phyloP scores from a whole-genome alignment of 148 eudicot genomes.

The Camellia sinensis region DNA sequence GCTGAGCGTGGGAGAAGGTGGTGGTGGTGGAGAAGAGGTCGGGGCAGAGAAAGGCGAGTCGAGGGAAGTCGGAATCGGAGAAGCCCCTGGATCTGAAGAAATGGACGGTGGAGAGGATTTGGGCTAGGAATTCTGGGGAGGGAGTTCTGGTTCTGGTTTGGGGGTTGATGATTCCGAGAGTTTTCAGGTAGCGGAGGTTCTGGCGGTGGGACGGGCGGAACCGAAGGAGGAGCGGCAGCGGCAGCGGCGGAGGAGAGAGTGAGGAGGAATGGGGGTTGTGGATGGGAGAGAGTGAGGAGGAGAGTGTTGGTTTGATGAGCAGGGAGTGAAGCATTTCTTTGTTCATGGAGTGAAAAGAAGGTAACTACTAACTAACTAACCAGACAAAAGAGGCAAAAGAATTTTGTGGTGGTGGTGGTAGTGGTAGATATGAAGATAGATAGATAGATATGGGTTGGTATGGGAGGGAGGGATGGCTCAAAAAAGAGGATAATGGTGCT shows the following conservation, averaged over 20 bases:
- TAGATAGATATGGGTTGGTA: not conserved
- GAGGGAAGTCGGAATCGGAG: slow-evolving; percentile 38
- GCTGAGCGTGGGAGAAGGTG: slow-evolving; percentile 28
- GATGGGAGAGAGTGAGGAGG: slow-evolving; percentile 6
- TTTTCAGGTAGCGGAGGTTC: slow-evolving; percentile 45
- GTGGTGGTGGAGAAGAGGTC: slow-evolving; percentile 39
- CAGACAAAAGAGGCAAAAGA: too few relatives aligned
- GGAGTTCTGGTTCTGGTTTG: slow-evolving; percentile 32
- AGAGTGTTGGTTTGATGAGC: not conserved
- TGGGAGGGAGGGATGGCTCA: too few relatives aligned
- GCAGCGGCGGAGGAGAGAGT: not conserved
- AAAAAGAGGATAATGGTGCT: too few relatives aligned
- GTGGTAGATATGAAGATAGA: not conserved
- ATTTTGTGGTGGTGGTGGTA: not conserved
- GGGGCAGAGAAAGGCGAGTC: slow-evolving; percentile 43
- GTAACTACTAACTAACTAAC: not conserved
- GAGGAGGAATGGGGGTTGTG: slow-evolving; percentile 16
- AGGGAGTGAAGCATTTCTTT: slow-evolving; percentile 26
- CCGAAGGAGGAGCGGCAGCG: slow-evolving; percentile 12
- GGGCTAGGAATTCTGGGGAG: slow-evolving; percentile 35
- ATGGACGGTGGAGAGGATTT: slow-evolving; percentile 42
- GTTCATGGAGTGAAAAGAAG: slow-evolving; percentile 1
- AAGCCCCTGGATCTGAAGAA: slow-evolving; percentile 56
- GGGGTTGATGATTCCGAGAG: slow-evolving; percentile 35
- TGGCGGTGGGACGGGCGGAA: slow-evolving; percentile 32